Conservation (phyloP, 1,284 basidiomycete species). For the Melampsora occidentalis region DNA sequence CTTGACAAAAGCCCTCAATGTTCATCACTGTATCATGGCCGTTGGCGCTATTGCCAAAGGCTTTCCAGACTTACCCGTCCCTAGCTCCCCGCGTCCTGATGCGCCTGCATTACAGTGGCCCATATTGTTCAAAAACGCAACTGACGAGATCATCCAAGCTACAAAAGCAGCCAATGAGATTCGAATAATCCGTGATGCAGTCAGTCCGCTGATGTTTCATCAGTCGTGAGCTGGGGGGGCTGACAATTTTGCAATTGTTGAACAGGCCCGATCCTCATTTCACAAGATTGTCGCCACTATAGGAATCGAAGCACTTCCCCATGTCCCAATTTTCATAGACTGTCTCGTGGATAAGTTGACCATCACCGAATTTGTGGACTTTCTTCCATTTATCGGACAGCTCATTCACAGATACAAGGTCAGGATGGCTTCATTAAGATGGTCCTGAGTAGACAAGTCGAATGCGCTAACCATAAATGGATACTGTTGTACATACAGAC, state of each 20-base stretch:
- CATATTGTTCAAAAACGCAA: constrained; percentile 78
- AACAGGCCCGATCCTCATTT: constrained; percentile 58
- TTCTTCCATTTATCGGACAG: constrained; percentile 88
- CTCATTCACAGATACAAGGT: constrained; percentile 91
- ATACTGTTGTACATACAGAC: constrained; percentile 57
- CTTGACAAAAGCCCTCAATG: constrained; percentile 72
- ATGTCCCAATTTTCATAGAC: constrained; percentile 78
- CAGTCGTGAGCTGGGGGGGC: neutral
- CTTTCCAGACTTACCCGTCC: constrained; percentile 68
- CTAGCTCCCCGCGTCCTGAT: constrained; percentile 66
- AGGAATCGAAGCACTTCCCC: constrained; percentile 67
- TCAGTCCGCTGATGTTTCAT: constrained; percentile 56
- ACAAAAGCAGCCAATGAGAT: constrained; percentile 83
- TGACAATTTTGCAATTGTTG: neutral
- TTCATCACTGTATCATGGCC: constrained; percentile 95
- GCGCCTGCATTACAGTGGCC: constrained; percentile 72
- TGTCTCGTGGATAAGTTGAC: constrained; percentile 87
- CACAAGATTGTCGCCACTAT: constrained; percentile 86
- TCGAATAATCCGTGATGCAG: constrained; percentile 86
- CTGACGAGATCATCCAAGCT: constrained; percentile 82
- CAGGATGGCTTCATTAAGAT: constrained; percentile 47
- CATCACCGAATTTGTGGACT: constrained; percentile 86
- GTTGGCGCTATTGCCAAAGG: constrained; percentile 93
- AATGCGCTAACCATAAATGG: neutral
- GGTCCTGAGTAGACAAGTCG: neutral